A percentile compares a stretch with the other conserved stretches of the same genome.
These are phyloP conservation scores for Pseudocohnilembus persalinus DNA, from an alignment of 169 alveolate species.

Conservation along the genomic window DNA sequence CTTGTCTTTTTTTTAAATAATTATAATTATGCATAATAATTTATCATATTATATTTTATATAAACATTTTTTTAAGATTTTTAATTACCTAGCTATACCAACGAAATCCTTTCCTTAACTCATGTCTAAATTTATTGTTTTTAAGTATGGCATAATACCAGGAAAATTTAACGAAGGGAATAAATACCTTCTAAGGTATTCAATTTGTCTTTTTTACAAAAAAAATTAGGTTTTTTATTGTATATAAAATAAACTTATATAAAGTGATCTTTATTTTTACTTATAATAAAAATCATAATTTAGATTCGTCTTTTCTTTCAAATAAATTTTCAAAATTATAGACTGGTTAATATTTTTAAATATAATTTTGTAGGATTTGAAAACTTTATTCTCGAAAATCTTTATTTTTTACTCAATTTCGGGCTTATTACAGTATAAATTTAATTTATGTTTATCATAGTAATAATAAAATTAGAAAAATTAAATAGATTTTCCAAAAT, in stretches of 20 bases:
- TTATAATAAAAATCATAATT: not conserved
- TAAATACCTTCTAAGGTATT: not conserved
- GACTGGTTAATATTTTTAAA: conserved; percentile 4
- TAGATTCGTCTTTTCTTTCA: conserved; percentile 11
- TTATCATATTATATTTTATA: too few species aligned
- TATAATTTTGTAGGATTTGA: not conserved
- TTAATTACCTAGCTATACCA: too few species aligned
- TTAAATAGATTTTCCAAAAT: too few species aligned
- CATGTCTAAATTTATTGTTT: not conserved
- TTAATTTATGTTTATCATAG: too few species aligned
- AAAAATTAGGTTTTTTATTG: not conserved
- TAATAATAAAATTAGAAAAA: too few species aligned
- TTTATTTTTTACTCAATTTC: not conserved
- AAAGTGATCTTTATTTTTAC: not conserved
- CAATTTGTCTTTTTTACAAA: not conserved
- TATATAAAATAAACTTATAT: not conserved
- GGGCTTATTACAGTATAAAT: not conserved
- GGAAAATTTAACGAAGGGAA: conserved; percentile 10
- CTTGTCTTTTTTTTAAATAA: too few species aligned
- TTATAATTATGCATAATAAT: too few species aligned
- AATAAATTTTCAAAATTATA: conserved; percentile 7
- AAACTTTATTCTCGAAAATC: not conserved
- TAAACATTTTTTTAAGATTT: too few species aligned
- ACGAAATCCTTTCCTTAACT: conserved; percentile 4
- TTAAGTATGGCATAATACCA: not conserved